Evolutionary conservation across 768 basidiomycete genomes (phyloP), one percentile per base, ranked within the genome.

Genomic region (Lentinus brumalis): DNA sequence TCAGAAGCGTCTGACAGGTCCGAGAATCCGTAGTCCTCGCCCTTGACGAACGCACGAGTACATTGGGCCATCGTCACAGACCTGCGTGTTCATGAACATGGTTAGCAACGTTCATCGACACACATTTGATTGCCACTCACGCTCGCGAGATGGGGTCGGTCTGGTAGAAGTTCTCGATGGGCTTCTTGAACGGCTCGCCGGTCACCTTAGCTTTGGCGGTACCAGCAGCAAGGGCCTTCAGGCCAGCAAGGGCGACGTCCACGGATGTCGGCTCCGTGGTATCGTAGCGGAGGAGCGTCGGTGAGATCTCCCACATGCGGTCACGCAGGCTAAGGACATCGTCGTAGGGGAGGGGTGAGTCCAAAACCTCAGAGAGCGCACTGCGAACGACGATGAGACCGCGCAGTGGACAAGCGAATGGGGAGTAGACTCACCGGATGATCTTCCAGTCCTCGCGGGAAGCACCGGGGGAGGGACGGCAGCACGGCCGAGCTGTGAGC

Each of bases 401-500:
- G 31, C 40, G 45, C 53, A 9, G 57, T 45, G 32, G 45, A 16
- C 57, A 9, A 14, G 21, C 26, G 30, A 7, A 35, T 52, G n/a
- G 38, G 32, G 12, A 0, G 18, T 42, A 42, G 8, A 38, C 31
- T 3, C 62, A 92, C 91, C 93, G 88, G 65, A 98, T 83, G 69
- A 98, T 91, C 80, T 97, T 96, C 95, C 95, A 98, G 69, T 98
- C 97, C 75, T 99, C 97, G 42, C 97, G 79, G 3, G 93, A 86
- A 1, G 94, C 92, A 45, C 96, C 97, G n/a, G 97, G 97, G 95
- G 91, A 3, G 89, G 85, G 2, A 99, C 96, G 8, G 96, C 96
- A 1, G 92, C 87, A 47, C 97, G 83, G 21, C 94, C 94, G 12
- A 96, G 77, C 76, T 99, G 97, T 18, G 91, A 78, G 30, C 96